Percentiles rank a stretch among this genome's conserved stretches.
These are phyloP conservation scores for Solanum virginianum DNA, from an alignment of 257 asterid genomes.

Conservation along the genomic window DNA sequence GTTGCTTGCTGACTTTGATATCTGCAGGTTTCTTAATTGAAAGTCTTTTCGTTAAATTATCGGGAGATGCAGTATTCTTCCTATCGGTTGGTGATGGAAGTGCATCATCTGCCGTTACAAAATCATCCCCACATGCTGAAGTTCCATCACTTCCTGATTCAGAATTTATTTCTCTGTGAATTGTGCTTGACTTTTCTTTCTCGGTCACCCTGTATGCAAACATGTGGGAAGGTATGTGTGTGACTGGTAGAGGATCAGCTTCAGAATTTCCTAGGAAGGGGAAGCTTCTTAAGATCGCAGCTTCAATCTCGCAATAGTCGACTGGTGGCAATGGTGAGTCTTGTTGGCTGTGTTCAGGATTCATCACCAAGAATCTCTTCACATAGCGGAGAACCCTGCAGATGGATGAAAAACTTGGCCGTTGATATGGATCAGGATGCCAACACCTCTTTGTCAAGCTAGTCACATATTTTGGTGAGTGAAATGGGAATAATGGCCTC, in stretches of 20 bases:
- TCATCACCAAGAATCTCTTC: constrained; percentile 25
- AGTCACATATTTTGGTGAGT: constrained; percentile 45
- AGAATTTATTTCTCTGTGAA: constrained; percentile 29
- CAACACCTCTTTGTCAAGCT: constrained; percentile 33
- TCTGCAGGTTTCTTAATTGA: constrained; percentile 32
- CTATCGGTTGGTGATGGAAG: constrained; percentile 33
- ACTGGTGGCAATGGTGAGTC: constrained; percentile 48
- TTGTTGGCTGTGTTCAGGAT: constrained; percentile 41
- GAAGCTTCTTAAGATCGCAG: constrained; percentile 12
- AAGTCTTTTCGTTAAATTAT: constrained; percentile 21
- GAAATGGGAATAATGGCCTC: constrained; percentile 81
- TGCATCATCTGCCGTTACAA: constrained; percentile 27
- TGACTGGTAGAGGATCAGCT: constrained; percentile 6
- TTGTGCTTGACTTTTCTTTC: constrained; percentile 36
- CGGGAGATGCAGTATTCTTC: constrained; percentile 29
- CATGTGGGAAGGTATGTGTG: constrained; percentile 65
- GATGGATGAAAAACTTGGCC: constrained; percentile 33
- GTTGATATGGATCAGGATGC: constrained; percentile 29
- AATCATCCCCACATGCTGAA: constrained; percentile 47
- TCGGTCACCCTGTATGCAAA: constrained; percentile 60
- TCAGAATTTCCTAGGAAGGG: constrained; percentile 5
- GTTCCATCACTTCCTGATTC: constrained; percentile 82
- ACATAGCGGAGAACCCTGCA: constrained; percentile 67
- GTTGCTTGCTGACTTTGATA: constrained; percentile 26
- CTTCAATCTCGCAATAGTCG: constrained; percentile 22